Base-by-base conservation (phyloP, 164 flowering plant species). In the Santalum album region DNA sequence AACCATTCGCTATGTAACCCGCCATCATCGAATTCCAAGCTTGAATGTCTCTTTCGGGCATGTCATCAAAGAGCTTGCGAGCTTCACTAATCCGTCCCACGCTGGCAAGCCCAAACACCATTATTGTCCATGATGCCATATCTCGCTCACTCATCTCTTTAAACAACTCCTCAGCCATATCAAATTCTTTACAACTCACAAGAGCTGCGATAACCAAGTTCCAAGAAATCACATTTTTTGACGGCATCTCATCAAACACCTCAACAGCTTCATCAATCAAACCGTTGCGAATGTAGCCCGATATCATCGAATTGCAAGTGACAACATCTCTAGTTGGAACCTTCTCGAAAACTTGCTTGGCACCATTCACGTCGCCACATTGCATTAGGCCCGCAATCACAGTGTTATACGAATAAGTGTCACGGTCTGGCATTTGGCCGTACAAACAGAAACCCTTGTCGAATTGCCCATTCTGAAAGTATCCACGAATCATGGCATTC, bases 401-500 rank as follows among this genome's bases (percentile, higher is more conserved):
- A 0, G 80, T 79, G 51, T 84, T 84, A 55, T 70, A 79, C 1
- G 87, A 66, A 53, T 78, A 67, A n/a, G 72, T 48, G 64, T 84
- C 87, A 7, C 83, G 71, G 10, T 49, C 65, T 1, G 80, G 78
- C 80, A 84, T 81, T 58, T 51, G 57, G 26, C 71, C 54, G 51
- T 70, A 83, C 55, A 78, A 34, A 10, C 7, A 1, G 2, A 75
- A n/a, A 1, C 80, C 86, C 26, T 54, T 55, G 12, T 61, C 59
- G 23, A 54, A 69, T 7, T 53, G 35, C 9, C 77, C 81, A 49
- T 81, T 77, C 20, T 58, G 72, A 51, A 79, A 75, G 53, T 72
- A 81, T 10, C 86, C 86, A 1, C 78, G 79, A 51, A 84, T 71
- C 84, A 81, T 74, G 18, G 83, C 72, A 53, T 84, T 84, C 72